These are phyloP conservation scores for Durusdinium trenchii DNA, from an alignment of 73 alveolate genomes.

Conservation along the genomic window DNA sequence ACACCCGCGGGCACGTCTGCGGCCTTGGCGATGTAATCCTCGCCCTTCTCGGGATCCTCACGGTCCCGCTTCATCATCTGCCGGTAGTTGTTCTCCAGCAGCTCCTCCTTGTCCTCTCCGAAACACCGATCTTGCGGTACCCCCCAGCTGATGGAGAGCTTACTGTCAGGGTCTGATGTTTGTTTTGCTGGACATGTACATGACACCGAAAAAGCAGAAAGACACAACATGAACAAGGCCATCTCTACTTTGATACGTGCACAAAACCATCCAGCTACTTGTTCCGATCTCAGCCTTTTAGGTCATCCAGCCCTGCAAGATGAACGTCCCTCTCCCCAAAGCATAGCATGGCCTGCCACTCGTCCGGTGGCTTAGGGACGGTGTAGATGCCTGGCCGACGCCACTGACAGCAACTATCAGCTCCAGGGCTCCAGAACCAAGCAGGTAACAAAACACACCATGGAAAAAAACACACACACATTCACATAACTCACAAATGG, in stretches of 20 bases:
- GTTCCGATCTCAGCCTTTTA: not conserved
- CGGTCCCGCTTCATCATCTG: slow-evolving; percentile 44
- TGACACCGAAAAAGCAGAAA: too few relatives aligned
- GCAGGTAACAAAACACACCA: too few relatives aligned
- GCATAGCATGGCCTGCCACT: slow-evolving; percentile 32
- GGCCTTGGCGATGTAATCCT: slow-evolving; percentile 39
- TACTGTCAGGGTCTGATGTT: too few relatives aligned
- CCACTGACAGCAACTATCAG: not conserved
- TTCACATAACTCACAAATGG: too few relatives aligned
- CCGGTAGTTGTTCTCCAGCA: slow-evolving; percentile 80
- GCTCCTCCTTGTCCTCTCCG: slow-evolving; percentile 23
- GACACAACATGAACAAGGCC: not conserved
- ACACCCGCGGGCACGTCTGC: not conserved
- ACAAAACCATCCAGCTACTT: not conserved
- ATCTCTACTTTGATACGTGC: not conserved
- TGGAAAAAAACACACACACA: too few relatives aligned
- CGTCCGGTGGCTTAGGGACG: slow-evolving; percentile 43
- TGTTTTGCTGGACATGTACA: too few relatives aligned
- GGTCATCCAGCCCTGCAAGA: not conserved
- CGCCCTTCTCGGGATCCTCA: slow-evolving; percentile 47
- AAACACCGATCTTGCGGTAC: too few relatives aligned
- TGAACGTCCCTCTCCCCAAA: not conserved
- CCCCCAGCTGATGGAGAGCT: too few relatives aligned
- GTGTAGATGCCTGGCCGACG: slow-evolving; percentile 30
- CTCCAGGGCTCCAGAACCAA: too few relatives aligned